A percentile compares a stretch with the other conserved stretches of the same genome.
These are phyloP conservation scores for Skeletonema tropicum DNA, from an alignment of 108 stramenopile species.

Conservation along the genomic window DNA sequence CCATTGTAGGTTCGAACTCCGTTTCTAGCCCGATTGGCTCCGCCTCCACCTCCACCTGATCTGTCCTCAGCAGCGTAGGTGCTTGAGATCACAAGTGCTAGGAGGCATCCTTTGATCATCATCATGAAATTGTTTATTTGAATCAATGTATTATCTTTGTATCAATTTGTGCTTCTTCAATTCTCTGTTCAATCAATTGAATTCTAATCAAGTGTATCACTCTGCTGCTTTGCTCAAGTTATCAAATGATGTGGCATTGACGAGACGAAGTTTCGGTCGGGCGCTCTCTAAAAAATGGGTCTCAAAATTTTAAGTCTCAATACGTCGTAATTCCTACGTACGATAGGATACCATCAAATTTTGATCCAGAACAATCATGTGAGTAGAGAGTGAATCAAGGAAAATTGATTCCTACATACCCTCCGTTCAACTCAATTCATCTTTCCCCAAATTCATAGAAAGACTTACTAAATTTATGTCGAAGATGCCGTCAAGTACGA, in stretches of 20 bases:
- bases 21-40: not conserved
- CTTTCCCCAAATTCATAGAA: no score
- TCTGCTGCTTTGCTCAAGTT: not conserved
- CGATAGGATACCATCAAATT: no score
- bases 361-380: no score
- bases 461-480: no score
- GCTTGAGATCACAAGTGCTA: not conserved
- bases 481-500: no score
- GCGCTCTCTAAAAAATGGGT: not conserved
- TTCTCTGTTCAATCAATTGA: not conserved
- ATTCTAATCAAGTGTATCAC: not conserved
- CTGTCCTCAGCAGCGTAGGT: not conserved
- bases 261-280: not conserved
- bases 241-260: not conserved
- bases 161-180: not conserved
- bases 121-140: not conserved
- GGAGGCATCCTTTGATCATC: slow-evolving; percentile 1
- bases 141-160: not conserved
- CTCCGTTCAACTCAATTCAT: no score
- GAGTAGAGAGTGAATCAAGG: no score
- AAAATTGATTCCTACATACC: no score
- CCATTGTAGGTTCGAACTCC: not conserved
- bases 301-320: not conserved
- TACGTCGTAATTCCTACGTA: no score
- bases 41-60: not conserved